These are phyloP conservation scores for Postia placenta DNA, from an alignment of 768 basidiomycete genomes.

Conservation along the genomic window DNA sequence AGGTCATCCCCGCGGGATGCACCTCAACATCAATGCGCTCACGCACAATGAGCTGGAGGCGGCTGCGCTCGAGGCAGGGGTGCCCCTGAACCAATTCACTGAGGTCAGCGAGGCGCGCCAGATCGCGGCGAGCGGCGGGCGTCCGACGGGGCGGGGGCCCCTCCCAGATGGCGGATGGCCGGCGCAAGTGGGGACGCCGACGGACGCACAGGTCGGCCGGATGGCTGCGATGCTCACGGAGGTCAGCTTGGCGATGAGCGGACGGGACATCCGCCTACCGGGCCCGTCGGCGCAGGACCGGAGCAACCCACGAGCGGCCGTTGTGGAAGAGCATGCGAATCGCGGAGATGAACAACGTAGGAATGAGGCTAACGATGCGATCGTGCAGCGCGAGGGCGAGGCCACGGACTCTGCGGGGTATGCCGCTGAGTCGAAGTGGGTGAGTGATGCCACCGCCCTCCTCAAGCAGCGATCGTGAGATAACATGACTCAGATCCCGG, in stretches of 20 bases:
- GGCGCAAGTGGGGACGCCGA: conserved; percentile 30
- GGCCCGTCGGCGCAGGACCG: conserved; percentile 7
- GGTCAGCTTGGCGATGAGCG: conserved; percentile 38
- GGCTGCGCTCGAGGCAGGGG: conserved; percentile 64
- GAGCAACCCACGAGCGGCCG: not conserved
- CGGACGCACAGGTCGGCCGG: conserved; percentile 49
- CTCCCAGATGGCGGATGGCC: conserved; percentile 17
- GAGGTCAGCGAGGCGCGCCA: conserved; percentile 8
- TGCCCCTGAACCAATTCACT: conserved; percentile 44
- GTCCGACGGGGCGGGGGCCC: conserved; percentile 1
- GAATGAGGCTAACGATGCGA: no score
- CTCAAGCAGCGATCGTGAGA: no score
- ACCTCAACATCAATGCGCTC: conserved; percentile 59
- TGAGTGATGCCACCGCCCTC: no score
- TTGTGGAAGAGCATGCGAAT: conserved; percentile 1
- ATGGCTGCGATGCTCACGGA: conserved; percentile 52
- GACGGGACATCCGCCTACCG: conserved; percentile 14
- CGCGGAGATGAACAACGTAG: not conserved
- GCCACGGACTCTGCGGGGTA: no score
- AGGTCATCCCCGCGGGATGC: conserved; percentile 38
- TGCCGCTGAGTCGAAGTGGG: conserved; percentile 10
- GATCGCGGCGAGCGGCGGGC: conserved; percentile 2
- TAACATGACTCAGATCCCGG: no score
- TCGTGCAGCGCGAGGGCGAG: not conserved
- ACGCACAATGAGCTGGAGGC: conserved; percentile 47